Percentiles rank a stretch among this genome's conserved stretches.
These are phyloP conservation scores for Laburnicola sp. DNA, from an alignment of 2,329 filamentous ascomycete genomes.

Conservation along the genomic window DNA sequence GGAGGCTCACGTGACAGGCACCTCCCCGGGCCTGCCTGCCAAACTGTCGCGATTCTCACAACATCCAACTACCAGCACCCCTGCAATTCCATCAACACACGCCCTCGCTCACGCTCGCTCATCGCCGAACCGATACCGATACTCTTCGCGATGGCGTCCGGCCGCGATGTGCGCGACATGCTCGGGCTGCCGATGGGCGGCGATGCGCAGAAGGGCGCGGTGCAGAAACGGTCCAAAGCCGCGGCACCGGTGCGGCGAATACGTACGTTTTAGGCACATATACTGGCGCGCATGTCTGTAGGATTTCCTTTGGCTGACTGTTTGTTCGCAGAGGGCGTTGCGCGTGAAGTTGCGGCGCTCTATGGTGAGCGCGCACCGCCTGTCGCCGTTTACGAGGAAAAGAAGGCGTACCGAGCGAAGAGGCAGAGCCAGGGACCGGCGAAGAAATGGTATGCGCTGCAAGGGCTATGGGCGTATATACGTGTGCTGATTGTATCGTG, in stretches of 20 bases:
- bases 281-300: background rate
- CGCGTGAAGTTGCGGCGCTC: conserved; percentile 47
- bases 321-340: conserved; percentile 41
- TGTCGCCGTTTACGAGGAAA: conserved; percentile 47
- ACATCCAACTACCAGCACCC: conserved; percentile 21
- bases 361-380: conserved; percentile 47
- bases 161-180: conserved; percentile 78
- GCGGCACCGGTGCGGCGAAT: conserved; percentile 57
- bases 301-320: conserved; percentile 19
- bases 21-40: background rate
- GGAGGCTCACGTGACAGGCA: no score
- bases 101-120: background rate
- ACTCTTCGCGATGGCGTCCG: conserved; percentile 40
- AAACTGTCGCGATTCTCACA: conserved; percentile 18
- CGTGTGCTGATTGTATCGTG: conserved; percentile 14
- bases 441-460: conserved; percentile 40
- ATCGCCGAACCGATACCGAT: conserved; percentile 22
- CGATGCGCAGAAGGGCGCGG: conserved; percentile 50
- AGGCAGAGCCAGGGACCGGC: conserved; percentile 44
- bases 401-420: conserved; percentile 46
- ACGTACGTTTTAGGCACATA: conserved; percentile 46
- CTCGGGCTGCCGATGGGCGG: conserved; percentile 71
- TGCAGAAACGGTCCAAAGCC: conserved; percentile 75
- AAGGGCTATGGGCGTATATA: background rate
- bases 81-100: conserved; percentile 33